Conservation (phyloP, 345 rosid species). For the Gossypium bickii region DNA sequence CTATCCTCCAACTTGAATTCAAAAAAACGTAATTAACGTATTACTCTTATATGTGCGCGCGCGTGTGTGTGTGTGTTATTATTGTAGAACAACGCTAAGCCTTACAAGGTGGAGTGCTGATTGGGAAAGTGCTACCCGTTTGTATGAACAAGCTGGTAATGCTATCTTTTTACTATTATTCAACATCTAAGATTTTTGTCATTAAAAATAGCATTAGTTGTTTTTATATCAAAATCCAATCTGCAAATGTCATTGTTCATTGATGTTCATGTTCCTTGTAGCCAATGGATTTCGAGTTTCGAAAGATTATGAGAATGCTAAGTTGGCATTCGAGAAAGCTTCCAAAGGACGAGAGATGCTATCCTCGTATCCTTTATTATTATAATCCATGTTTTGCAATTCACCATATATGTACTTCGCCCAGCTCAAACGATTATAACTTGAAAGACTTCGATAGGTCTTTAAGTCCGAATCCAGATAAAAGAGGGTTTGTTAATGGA, state of each 20-base stretch:
- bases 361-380: constrained; percentile 66
- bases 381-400: too few relatives aligned
- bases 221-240: too few relatives aligned
- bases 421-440: background rate
- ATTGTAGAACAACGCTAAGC: constrained; percentile 67
- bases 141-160: constrained; percentile 38
- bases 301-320: constrained; percentile 67
- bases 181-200: background rate
- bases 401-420: background rate
- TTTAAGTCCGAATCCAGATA: background rate
- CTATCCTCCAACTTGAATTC: background rate
- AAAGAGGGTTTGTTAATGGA: background rate
- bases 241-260: background rate
- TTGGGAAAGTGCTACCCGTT: constrained; percentile 73
- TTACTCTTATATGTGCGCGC: background rate
- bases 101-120: constrained; percentile 98
- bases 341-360: constrained; percentile 90
- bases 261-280: constrained; percentile 19
- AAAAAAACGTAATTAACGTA: background rate
- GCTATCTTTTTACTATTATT: background rate
- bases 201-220: background rate
- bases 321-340: constrained; percentile 81
- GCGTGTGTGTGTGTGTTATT: too few relatives aligned
- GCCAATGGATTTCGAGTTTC: constrained; percentile 75
- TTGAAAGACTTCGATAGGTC: background rate